phyloP scores from a whole-genome alignment of 371 early-diverging fungal species.

The Mortierella sp. region DNA sequence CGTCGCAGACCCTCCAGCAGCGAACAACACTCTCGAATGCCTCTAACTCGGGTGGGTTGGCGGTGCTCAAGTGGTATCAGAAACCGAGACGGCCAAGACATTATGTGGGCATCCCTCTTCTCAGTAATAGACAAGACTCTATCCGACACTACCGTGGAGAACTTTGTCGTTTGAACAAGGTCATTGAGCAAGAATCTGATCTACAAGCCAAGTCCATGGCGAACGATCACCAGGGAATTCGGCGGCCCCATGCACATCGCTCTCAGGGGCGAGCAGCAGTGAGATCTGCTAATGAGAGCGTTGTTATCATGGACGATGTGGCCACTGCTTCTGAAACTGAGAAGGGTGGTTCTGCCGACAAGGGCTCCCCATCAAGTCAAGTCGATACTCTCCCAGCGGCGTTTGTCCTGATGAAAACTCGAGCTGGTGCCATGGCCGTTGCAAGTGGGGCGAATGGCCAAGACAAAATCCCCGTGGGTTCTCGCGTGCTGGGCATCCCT shows the following conservation, averaged over 20 bases:
- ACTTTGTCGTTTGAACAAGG: slow-evolving; percentile 36
- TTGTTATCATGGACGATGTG: background rate
- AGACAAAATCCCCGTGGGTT: slow-evolving; percentile 8
- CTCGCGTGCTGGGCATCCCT: slow-evolving; percentile 21
- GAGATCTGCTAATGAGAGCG: background rate
- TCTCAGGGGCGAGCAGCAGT: background rate
- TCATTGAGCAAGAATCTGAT: slow-evolving; percentile 24
- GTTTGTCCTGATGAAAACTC: slow-evolving; percentile 32
- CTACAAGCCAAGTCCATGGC: slow-evolving; percentile 18
- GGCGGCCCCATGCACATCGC: background rate
- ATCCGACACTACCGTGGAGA: slow-evolving; percentile 48
- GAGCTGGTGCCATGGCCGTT: slow-evolving; percentile 23
- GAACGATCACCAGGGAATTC: slow-evolving; percentile 10
- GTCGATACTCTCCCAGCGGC: slow-evolving; percentile 21
- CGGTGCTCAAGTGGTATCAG: slow-evolving; percentile 34
- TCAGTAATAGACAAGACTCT: slow-evolving; percentile 42
- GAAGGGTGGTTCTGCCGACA: background rate
- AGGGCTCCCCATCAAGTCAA: background rate
- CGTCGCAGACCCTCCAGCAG: background rate
- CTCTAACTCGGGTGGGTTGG: slow-evolving; percentile 9
- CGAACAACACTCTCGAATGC: background rate
- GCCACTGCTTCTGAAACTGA: background rate
- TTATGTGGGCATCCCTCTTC: slow-evolving; percentile 30
- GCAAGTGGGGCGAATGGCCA: slow-evolving; percentile 12
- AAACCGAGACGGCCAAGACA: slow-evolving; percentile 32